Conservation (phyloP, 2,329 filamentous ascomycete species). For the Neopestalotiopsis rosae region DNA sequence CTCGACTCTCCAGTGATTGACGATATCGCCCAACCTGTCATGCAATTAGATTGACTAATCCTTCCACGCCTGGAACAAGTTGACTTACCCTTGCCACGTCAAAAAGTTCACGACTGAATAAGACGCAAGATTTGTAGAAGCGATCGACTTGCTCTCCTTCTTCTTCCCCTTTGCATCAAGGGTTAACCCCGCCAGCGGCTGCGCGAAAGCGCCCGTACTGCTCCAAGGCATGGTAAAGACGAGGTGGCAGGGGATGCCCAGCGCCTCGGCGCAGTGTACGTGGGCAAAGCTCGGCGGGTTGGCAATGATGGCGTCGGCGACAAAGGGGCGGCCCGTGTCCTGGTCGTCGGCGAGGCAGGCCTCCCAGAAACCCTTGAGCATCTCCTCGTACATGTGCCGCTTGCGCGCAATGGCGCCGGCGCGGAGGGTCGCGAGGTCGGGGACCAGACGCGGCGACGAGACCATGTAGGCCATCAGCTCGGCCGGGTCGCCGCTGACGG, state of each 20-base stretch:
- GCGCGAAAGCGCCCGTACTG: conserved; percentile 79
- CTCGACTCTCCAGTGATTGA: conserved; percentile 77
- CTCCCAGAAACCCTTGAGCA: conserved; percentile 85
- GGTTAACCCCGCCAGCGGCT: conserved; percentile 72
- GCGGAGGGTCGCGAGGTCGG: conserved; percentile 39
- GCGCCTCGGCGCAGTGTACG: conserved; percentile 75
- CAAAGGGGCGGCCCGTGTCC: conserved; percentile 64
- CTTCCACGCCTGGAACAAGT: too few relatives aligned
- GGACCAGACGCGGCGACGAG: conserved; percentile 44
- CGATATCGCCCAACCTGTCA: conserved; percentile 73
- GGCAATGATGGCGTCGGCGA: conserved; percentile 82
- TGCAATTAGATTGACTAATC: background rate
- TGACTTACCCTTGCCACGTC: conserved; percentile 74
- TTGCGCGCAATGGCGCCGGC: conserved; percentile 43
- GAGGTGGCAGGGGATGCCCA: conserved; percentile 77
- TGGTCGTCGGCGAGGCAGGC: conserved; percentile 76
- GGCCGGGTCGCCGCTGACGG: conserved; percentile 76
- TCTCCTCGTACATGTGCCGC: conserved; percentile 68
- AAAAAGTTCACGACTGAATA: conserved; percentile 85
- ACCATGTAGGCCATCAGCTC: conserved; percentile 72
- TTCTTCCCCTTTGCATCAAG: conserved; percentile 50
- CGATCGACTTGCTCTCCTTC: conserved; percentile 53
- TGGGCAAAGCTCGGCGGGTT: conserved; percentile 81
- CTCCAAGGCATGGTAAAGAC: conserved; percentile 97
- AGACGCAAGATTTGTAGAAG: conserved; percentile 76